phyloP scores from a whole-genome alignment of 2,329 filamentous ascomycete species.

The Aspergillus pseudotamarii region DNA sequence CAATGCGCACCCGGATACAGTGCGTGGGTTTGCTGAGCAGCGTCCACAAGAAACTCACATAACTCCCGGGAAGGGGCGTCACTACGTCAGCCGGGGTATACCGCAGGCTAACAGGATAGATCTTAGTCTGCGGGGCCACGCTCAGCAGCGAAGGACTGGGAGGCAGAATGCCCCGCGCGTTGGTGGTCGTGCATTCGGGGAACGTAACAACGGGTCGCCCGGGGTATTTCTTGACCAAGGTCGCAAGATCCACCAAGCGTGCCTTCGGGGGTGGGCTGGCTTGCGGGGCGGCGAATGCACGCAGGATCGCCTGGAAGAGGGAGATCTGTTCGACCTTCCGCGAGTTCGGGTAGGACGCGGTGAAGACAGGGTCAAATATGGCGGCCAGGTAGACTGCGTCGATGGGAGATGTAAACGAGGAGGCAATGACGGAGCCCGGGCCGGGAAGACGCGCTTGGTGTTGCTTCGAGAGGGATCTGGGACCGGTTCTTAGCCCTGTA shows the following conservation, averaged over 20 bases:
- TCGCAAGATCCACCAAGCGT: conserved; percentile 62
- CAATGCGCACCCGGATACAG: conserved; percentile 87
- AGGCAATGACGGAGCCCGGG: conserved; percentile 79
- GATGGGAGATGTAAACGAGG: conserved; percentile 88
- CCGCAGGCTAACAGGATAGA: conserved; percentile 88
- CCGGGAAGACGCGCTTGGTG: conserved; percentile 74
- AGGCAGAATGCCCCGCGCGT: conserved; percentile 85
- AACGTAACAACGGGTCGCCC: conserved; percentile 81
- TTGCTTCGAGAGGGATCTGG: conserved; percentile 70
- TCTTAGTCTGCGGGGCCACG: conserved; percentile 67
- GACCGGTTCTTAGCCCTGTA: neutral
- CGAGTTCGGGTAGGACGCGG: conserved; percentile 75
- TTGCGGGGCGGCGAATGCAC: conserved; percentile 67
- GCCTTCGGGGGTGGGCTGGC: conserved; percentile 50
- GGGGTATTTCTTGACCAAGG: conserved; percentile 69
- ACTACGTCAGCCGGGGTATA: conserved; percentile 90
- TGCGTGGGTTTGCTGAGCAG: conserved; percentile 83
- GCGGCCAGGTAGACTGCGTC: conserved; percentile 93
- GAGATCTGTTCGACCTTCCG: conserved; percentile 75
- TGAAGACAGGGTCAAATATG: conserved; percentile 96
- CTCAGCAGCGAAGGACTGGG: conserved; percentile 76
- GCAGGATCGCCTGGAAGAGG: conserved; percentile 72
- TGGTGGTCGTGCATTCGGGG: conserved; percentile 92
- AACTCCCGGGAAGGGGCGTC: conserved; percentile 79
- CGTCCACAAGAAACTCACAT: conserved; percentile 78